Evolutionary conservation across 2,329 filamentous ascomycete species (phyloP).

Genomic region (Ascosphaera acerosa): DNA sequence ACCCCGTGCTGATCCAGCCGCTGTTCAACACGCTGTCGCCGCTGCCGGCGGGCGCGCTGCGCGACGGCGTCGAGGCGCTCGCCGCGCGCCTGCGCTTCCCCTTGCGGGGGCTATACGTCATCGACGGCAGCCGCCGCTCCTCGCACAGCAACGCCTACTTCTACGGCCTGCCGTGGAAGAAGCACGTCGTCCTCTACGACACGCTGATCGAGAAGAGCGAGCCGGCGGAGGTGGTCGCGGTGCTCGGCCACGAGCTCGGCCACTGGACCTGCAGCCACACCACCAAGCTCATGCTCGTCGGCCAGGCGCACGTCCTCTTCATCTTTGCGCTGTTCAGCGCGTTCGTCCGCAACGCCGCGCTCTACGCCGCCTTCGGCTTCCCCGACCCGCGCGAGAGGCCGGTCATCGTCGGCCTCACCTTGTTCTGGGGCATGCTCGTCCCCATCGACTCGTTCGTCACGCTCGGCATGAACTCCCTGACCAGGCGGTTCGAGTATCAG

Average conservation of each 20-base stretch:
- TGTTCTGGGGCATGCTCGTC: constrained; percentile 89
- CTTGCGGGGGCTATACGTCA: constrained; percentile 77
- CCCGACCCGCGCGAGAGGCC: constrained; percentile 49
- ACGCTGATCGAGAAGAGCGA: constrained; percentile 91
- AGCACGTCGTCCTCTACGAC: constrained; percentile 99
- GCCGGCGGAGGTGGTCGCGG: constrained; percentile 75
- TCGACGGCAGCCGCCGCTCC: constrained; percentile 71
- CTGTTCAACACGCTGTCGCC: constrained; percentile 97
- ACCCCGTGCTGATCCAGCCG: constrained; percentile 79
- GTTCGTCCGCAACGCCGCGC: constrained; percentile 82
- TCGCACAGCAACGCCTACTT: constrained; percentile 88
- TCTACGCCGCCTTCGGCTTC: constrained; percentile 87
- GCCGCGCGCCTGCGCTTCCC: constrained; percentile 73
- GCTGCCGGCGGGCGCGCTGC: constrained; percentile 63
- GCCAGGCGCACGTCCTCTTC: constrained; percentile 85
- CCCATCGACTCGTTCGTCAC: constrained; percentile 91
- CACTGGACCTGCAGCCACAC: constrained; percentile 96
- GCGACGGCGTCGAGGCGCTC: constrained; percentile 64
- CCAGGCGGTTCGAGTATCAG: constrained; percentile 85
- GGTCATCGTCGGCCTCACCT: constrained; percentile 88
- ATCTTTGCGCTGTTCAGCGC: constrained; percentile 91
- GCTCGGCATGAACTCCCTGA: constrained; percentile 86
- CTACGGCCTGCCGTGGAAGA: constrained; percentile 96
- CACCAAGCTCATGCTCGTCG: constrained; percentile 68
- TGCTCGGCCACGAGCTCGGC: constrained; percentile 83